phyloP scores from a whole-genome alignment of 257 asterid species.

The Knoxia roxburghii region DNA sequence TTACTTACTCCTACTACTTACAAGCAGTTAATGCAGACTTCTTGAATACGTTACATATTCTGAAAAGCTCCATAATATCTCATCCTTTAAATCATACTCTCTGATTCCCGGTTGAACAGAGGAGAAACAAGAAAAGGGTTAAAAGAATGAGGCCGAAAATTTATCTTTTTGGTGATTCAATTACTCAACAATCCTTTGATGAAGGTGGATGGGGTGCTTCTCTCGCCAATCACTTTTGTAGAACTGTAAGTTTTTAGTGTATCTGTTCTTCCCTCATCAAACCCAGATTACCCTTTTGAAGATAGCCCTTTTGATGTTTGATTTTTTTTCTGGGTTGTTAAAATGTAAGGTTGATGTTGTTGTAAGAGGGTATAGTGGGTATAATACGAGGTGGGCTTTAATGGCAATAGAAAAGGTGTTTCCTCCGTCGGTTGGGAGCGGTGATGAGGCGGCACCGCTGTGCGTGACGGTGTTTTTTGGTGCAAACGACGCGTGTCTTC shows the following conservation, averaged over 20 bases:
- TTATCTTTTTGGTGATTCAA: slow-evolving; percentile 89
- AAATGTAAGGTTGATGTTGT: slow-evolving; percentile 65
- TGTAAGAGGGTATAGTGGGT: slow-evolving; percentile 86
- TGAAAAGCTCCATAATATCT: too few relatives aligned
- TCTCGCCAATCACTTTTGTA: slow-evolving; percentile 63
- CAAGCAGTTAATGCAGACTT: too few relatives aligned
- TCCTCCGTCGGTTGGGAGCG: slow-evolving; percentile 28
- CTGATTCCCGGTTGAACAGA: background rate
- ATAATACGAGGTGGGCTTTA: slow-evolving; percentile 82
- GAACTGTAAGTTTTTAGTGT: slow-evolving; percentile 36
- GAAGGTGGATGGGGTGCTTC: slow-evolving; percentile 91
- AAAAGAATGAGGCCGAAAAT: slow-evolving; percentile 74
- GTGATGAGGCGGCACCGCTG: slow-evolving; percentile 32
- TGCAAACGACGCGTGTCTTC: slow-evolving; percentile 80
- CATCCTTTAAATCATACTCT: too few relatives aligned
- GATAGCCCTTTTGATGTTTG: too few relatives aligned
- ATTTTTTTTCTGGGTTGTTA: background rate
- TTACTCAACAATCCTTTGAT: slow-evolving; percentile 61
- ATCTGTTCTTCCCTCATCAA: background rate
- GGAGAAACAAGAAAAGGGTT: background rate
- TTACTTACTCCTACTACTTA: too few relatives aligned
- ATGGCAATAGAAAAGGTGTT: slow-evolving; percentile 52
- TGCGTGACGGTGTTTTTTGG: slow-evolving; percentile 89
- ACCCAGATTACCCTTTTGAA: background rate
- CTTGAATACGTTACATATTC: too few relatives aligned